Base-by-base conservation (phyloP, 75 land plant species). In the Cupressus sempervirens region DNA sequence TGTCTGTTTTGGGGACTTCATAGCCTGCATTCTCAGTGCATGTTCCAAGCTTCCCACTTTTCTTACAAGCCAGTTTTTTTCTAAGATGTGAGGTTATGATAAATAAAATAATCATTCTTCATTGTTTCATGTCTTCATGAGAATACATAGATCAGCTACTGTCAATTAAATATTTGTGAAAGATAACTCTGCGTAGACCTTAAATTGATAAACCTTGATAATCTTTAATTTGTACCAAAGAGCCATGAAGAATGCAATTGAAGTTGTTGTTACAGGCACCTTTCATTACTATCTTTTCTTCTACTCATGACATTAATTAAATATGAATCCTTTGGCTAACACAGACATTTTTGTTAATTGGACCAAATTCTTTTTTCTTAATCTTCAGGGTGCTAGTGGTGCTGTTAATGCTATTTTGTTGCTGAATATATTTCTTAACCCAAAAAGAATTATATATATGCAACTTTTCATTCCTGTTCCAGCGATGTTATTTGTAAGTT, bases 331-430 rank as follows among this genome's bases (percentile, higher is more conserved):
- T 7, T n/a, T 26, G 81, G 46, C 45, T 45, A 79, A 50, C 48
- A 26, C 30, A 11, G 26, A 79, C 46, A 45, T n/a, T n/a, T 79
- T 45, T 79, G 48, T 45, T 75, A 76, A 76, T 76, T 76, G 36
- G 38, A 75, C 75, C 45, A 81, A 80, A 34, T 83, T 74, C 5
- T 56, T 87, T 34, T 10, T 82, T 67, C 53, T 83, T 36, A 34
- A 35, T 26, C 5, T 88, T 35, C 89, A 95, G 95, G 99, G 99
- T 58, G 97, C 99, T 80, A 97, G 99, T 90, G 99, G 94, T 8
- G 96, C 99, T 30, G 94, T 95, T 14, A 95, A 93, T 87, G 96
- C 98, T 3, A 93, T 97, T 56, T 92, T 95, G 70, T 83, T 97
- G 41, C 93, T 95, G 9, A 56, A 91, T 68, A 91, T 97, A 70